Evolutionary conservation across 1,284 basidiomycete species (phyloP).

Genomic region (Fistulina hepatica): DNA sequence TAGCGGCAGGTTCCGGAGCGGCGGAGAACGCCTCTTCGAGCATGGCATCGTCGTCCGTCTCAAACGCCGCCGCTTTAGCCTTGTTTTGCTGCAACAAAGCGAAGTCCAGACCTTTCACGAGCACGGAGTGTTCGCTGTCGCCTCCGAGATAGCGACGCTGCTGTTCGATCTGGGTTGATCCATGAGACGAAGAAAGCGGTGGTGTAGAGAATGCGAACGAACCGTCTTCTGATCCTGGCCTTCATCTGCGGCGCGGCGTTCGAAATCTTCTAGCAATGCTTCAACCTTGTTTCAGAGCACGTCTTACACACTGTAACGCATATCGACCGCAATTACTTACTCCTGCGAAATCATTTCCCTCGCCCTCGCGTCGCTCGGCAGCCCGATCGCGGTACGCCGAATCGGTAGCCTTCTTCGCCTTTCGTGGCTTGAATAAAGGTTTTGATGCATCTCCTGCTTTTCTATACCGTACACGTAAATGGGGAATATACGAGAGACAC

Average conservation of each 20-base stretch:
- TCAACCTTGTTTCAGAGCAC: too few relatives aligned
- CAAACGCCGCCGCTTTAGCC: slow-evolving; percentile 43
- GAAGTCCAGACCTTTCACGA: slow-evolving; percentile 87
- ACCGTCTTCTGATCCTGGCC: slow-evolving; percentile 21
- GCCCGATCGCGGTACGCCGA: slow-evolving; percentile 60
- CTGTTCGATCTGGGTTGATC: slow-evolving; percentile 49
- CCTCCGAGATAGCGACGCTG: slow-evolving; percentile 81
- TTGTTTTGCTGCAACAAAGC: slow-evolving; percentile 78
- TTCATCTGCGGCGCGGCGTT: slow-evolving; percentile 51
- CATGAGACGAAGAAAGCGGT: neutral
- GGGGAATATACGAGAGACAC: too few relatives aligned
- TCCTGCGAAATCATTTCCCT: slow-evolving; percentile 59
- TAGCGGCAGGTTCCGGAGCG: slow-evolving; percentile 17
- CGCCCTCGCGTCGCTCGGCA: slow-evolving; percentile 50
- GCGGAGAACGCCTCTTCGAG: slow-evolving; percentile 61
- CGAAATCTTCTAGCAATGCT: slow-evolving; percentile 70
- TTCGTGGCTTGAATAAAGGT: slow-evolving; percentile 65
- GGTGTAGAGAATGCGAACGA: neutral
- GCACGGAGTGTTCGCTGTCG: slow-evolving; percentile 73
- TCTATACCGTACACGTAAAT: too few relatives aligned
- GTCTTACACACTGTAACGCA: too few relatives aligned
- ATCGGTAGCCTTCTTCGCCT: slow-evolving; percentile 48
- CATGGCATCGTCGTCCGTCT: slow-evolving; percentile 55
- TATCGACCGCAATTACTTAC: too few relatives aligned
- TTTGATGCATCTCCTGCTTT: slow-evolving; percentile 32